These are phyloP conservation scores for Immersiella caudata DNA, from an alignment of 495 filamentous ascomycete genomes.

Conservation along the genomic window DNA sequence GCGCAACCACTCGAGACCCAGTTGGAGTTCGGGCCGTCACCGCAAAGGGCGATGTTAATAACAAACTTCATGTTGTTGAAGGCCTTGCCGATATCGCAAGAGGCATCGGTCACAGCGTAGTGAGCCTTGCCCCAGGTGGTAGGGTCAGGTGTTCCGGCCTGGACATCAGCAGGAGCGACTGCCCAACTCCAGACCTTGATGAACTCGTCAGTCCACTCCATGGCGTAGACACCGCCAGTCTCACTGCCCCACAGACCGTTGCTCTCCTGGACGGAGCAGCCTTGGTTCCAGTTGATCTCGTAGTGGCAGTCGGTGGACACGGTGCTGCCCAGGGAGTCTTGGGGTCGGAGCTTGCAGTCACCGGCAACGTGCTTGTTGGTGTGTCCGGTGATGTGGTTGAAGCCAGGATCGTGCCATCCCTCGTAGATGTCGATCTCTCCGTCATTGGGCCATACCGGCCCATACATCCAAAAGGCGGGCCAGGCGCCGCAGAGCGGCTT, in stretches of 20 bases:
- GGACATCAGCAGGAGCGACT: conserved; percentile 46
- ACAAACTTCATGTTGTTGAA: conserved; percentile 53
- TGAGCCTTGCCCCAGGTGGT: conserved; percentile 66
- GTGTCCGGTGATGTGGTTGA: conserved; percentile 74
- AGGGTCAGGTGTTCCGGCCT: conserved; percentile 63
- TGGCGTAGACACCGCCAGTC: conserved; percentile 71
- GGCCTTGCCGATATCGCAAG: conserved; percentile 47
- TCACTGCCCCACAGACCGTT: conserved; percentile 66
- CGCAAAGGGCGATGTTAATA: conserved; percentile 55
- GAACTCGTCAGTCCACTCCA: conserved; percentile 65
- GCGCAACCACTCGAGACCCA: conserved; percentile 31
- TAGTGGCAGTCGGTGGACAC: conserved; percentile 54
- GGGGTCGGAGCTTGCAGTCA: conserved; percentile 59
- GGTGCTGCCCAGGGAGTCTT: conserved; percentile 45
- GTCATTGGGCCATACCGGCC: conserved; percentile 71
- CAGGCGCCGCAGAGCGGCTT: conserved; percentile 61
- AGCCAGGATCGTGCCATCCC: conserved; percentile 66
- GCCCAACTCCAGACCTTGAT: conserved; percentile 79
- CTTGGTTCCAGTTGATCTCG: conserved; percentile 45
- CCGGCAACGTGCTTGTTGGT: conserved; percentile 60
- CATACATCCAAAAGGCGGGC: conserved; percentile 71
- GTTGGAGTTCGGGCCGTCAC: conserved; percentile 43
- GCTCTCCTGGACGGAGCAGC: conserved; percentile 40
- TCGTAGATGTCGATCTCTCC: conserved; percentile 94
- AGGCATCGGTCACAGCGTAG: conserved; percentile 49